Evolutionary conservation across 768 basidiomycete species (phyloP), one percentile per base, ranked within the genome.

Genomic region (Lactarius sanguifluus): DNA sequence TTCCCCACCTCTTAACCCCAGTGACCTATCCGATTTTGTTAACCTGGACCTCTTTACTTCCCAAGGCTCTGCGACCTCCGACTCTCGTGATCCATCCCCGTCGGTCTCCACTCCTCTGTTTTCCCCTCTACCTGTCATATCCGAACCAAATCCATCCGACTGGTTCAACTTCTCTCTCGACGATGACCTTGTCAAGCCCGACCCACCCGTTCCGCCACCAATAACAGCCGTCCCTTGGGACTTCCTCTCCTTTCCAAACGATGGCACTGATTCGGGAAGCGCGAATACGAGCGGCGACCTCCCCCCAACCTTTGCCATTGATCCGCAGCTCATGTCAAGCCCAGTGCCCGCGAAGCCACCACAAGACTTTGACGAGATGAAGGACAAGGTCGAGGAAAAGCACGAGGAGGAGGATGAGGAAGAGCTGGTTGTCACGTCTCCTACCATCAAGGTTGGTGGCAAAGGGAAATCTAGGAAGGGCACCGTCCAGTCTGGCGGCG

Each of bases 281-380:
- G 8, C 68, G 36, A 62, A 64, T 2, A 40, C 72, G 3, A 59
- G 68, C 13, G 58, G 52, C 20, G 71, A 67, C 2, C 68, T 70
- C 28, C 75, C 76, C 3, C 73, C 77, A 12, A 64, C 77, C 55
- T 79, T 83, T 34, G 77, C 80, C 58, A 92, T 93, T 73, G 89
- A 93, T 75, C 91, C 91, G 0, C 88, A 89, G 75, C 86, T 92
- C 64, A 87, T 92, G 64, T 87, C 82, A 43, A 87, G 88, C 0
- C 86, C 88, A 2, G 74, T 85, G 32, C 72, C 79, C 59, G 77
- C 80, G 3, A 76, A 78, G 68, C 75, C 73, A 63, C 76, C 66
- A 73, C 83, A 69, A 75, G 80, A 68, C 75, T 75, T 77, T 54
- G 78, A 62, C 7, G 77, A 78, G 55, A 79, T 79, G 36, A 78